Conservation (phyloP, 768 basidiomycete species). For the Paxillus rubicundulus region DNA sequence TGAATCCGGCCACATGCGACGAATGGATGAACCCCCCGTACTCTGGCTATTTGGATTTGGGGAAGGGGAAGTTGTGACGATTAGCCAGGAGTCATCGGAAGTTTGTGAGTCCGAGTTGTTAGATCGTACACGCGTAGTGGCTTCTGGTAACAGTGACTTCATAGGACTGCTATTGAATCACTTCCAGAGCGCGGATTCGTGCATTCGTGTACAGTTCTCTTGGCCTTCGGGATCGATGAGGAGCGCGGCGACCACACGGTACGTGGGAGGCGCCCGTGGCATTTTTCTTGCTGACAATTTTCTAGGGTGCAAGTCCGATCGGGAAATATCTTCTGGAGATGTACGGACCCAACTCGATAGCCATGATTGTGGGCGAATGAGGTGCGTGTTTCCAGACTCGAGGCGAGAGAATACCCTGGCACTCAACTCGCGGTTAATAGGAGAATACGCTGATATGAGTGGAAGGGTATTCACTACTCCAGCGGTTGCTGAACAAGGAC, state of each 20-base stretch:
- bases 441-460: conserved; percentile 24
- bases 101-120: conserved; percentile 26
- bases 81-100: conserved; percentile 38
- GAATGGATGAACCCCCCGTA: conserved; percentile 51
- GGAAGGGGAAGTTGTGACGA: conserved; percentile 47
- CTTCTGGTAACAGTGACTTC: neutral
- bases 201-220: conserved; percentile 29
- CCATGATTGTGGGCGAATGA: conserved; percentile 61
- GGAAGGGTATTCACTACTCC: conserved; percentile 34
- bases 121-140: no score
- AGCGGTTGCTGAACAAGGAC: conserved; percentile 42
- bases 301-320: conserved; percentile 44
- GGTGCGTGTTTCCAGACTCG: conserved; percentile 26
- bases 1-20: conserved; percentile 41
- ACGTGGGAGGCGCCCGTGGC: neutral
- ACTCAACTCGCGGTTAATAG: conserved; percentile 17
- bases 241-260: conserved; percentile 42
- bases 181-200: conserved; percentile 29
- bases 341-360: conserved; percentile 50
- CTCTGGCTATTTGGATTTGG: conserved; percentile 49
- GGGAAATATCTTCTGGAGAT: conserved; percentile 37
- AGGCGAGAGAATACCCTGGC: neutral
- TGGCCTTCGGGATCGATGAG: conserved; percentile 47
- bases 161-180: conserved; percentile 26
- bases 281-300: neutral